Evolutionary conservation across 208 protist genomes (phyloP).

Genomic region (Phytomonas francai): DNA sequence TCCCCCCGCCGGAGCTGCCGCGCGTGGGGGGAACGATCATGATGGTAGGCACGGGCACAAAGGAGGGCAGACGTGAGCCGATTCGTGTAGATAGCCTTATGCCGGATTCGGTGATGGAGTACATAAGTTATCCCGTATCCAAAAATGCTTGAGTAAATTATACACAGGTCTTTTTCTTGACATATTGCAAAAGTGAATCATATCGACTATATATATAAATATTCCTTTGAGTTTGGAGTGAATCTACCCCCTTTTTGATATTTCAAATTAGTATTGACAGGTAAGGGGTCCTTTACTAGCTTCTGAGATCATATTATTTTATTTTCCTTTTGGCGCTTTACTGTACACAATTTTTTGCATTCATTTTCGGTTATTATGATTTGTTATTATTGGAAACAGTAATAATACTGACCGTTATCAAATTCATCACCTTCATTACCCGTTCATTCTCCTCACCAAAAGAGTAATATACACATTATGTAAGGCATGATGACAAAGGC

Average conservation of each 20-base stretch:
- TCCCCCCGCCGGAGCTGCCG: constrained; percentile 33
- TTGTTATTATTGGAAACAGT: background rate
- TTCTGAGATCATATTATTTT: background rate
- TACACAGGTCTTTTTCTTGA: background rate
- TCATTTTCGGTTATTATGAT: background rate
- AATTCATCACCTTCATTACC: background rate
- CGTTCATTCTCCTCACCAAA: background rate
- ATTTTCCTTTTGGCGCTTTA: background rate
- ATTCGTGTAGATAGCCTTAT: constrained; percentile 40
- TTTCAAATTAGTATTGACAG: background rate
- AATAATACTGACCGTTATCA: background rate
- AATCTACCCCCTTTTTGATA: background rate
- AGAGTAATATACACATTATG: background rate
- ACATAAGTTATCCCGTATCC: constrained; percentile 9
- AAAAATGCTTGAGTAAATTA: constrained; percentile 4
- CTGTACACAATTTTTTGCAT: constrained; percentile 1
- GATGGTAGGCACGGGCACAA: constrained; percentile 66
- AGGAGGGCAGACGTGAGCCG: constrained; percentile 45
- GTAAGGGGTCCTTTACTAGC: constrained; percentile 6
- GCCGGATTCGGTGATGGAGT: constrained; percentile 39
- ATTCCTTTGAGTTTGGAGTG: background rate
- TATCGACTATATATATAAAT: constrained; percentile 3
- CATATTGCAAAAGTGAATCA: background rate
- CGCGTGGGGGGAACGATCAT: constrained; percentile 78
- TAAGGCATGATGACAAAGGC: background rate